Base-by-base conservation (phyloP, 495 filamentous ascomycete genomes). In the Thozetella sp. region DNA sequence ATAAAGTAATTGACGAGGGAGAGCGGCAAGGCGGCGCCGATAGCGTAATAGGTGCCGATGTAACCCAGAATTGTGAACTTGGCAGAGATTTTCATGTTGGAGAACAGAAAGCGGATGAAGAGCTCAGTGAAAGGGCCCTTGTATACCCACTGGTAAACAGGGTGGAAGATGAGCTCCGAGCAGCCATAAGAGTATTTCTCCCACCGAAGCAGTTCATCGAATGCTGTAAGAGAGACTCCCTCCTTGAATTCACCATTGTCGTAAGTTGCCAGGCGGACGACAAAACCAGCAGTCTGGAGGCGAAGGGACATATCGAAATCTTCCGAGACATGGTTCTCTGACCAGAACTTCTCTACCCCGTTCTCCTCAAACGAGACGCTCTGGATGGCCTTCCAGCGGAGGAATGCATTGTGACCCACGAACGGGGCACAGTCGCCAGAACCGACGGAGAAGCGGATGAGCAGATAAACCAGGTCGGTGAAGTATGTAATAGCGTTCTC, bases 111-210 rank as follows among this genome's bases (percentile, higher is more conserved):
- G 34, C 67, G 76, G 43, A 80, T 81, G 82, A 93, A 93, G 20
- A 93, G 79, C 11, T 81, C 83, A 0, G 90, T 93, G 75, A 93
- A 92, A 17, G 89, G 90, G 0, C 87, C 87, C 37, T 74, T 79
- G 72, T 80, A 82, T 15, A 83, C 59, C 87, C 87, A 90, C 62
- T 76, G 80, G 55, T 84, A 76, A 55, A 93, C 70, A 0, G 90
- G 90, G 65, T 92, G 77, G 80, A 93, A 93, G 60, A 93, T 80
- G 51, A 93, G 74, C 69, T 93, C 90, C 75, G 88, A 91, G 70
- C 90, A 93, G 19, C 90, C 90, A 66, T 93, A 93, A 2, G 90
- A 91, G 72, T 93, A 93, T 71, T 93, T 93, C 64, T 93, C 90
- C 90, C 90, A 93, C 27, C 90, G 87, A 2, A 88, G 86, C 24